phyloP scores from a whole-genome alignment of 495 filamentous ascomycete genomes.

The Aspergillus mulundensis region DNA sequence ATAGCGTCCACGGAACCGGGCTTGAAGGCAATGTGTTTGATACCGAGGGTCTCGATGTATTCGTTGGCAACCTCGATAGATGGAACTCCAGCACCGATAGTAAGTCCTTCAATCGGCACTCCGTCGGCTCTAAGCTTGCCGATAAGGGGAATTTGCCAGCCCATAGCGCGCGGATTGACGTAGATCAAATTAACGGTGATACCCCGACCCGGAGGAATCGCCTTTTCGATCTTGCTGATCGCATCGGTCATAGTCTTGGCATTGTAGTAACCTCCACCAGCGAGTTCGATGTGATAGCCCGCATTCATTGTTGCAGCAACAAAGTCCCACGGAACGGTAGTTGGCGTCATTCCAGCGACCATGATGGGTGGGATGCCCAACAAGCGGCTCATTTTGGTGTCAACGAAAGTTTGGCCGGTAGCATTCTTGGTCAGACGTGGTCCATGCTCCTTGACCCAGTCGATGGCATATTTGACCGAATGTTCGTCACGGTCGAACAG shows the following conservation, averaged over 20 bases:
- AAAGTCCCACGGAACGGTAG: conserved; percentile 92
- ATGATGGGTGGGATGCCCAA: conserved; percentile 85
- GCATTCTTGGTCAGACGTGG: conserved; percentile 85
- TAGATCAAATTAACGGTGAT: conserved; percentile 96
- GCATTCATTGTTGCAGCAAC: conserved; percentile 94
- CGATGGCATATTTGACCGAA: conserved; percentile 90
- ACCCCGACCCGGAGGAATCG: conserved; percentile 83
- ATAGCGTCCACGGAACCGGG: conserved; percentile 88
- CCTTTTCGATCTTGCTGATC: conserved; percentile 81
- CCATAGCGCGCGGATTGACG: conserved; percentile 93
- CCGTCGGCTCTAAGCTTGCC: conserved; percentile 80
- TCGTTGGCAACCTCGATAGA: conserved; percentile 92
- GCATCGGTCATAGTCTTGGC: conserved; percentile 86
- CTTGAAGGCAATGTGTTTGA: conserved; percentile 95
- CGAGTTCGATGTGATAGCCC: conserved; percentile 89
- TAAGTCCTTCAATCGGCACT: conserved; percentile 89
- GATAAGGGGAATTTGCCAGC: conserved; percentile 93
- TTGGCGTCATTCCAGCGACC: conserved; percentile 95
- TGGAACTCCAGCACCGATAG: conserved; percentile 90
- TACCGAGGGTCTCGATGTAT: conserved; percentile 88
- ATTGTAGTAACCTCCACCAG: conserved; percentile 90
- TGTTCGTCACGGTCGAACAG: conserved; percentile 93
- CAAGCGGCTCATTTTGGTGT: conserved; percentile 95
- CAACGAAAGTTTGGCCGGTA: conserved; percentile 80
- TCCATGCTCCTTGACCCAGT: conserved; percentile 96